Base-by-base conservation (phyloP, 176 grass and related monocot genomes). In the Rhynchospora pubera region DNA sequence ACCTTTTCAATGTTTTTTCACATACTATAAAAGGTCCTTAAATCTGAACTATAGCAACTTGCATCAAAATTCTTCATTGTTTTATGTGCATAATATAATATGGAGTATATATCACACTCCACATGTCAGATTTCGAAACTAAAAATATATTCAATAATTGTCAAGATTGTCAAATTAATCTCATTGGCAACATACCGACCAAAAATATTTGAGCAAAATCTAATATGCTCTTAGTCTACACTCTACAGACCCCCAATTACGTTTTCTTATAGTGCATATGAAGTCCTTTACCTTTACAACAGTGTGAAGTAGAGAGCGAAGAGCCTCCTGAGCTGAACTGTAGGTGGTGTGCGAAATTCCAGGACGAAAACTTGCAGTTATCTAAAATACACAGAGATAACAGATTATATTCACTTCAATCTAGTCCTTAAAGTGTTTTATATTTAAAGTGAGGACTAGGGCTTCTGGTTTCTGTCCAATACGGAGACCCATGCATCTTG, bases 291-390 rank as follows among this genome's bases (percentile, higher is more conserved):
- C 93, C 90, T 92, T 88, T 77, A 96, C 85, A 67, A 96, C 93
- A 72, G 84, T 90, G 82, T 96, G 93, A 30, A 96, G 84, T 79
- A 96, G 60, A 57, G 90, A 87, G 79, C 93, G 89, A 66, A 96
- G 56, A 75, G 93, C 84, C 88, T 96, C 93, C 86, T 96, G 90
- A 85, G 88, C 82, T 70, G 93, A 96, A 86, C 86, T 96, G 47
- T 96, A 96, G 47, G 86, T 84, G 80, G 78, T 87, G 34, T 66
- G 46, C 78, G 82, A 56, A 80, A 69, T 87, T 82, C 93, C 93
- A 79, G 93, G 90, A 85, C 84, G 84, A 92, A 96, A 96, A 72
- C 90, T 96, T 82, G 88, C 82, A 24, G 87, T 89, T 70, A 92
- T 90, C 93, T 96, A 87, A 73, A 57, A 45, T 44, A 65, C 44